Conservation (phyloP, 345 rosid genomes). For the Murraya koenigii region DNA sequence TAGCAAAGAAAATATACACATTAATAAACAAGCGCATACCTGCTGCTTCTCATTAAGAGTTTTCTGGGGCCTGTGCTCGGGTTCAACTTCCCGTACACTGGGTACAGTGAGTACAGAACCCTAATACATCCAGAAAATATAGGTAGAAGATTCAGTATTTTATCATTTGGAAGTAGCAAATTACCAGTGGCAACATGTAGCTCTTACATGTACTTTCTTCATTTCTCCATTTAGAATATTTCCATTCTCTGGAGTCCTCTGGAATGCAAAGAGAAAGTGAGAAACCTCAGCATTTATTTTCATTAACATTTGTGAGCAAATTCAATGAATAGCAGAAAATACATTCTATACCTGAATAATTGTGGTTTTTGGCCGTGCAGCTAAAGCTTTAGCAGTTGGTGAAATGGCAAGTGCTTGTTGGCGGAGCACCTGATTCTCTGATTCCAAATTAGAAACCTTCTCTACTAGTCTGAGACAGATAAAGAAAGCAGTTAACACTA, state of each 20-base stretch:
- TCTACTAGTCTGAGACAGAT: conserved; percentile 53
- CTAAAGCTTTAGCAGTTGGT: conserved; percentile 62
- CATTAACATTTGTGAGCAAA: neutral
- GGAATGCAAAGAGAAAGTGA: conserved; percentile 29
- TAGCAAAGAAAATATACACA: neutral
- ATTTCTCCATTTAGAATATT: conserved; percentile 62
- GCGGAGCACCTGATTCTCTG: conserved; percentile 90
- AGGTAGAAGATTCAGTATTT: conserved; percentile 11
- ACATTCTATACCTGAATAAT: conserved; percentile 60
- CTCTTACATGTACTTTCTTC: conserved; percentile 46
- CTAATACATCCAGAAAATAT: conserved; percentile 26
- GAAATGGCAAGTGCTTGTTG: conserved; percentile 83
- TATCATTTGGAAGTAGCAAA: neutral
- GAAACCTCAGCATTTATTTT: conserved; percentile 15
- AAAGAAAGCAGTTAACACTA: neutral
- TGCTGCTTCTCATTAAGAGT: conserved; percentile 94
- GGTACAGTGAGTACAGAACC: conserved; percentile 24
- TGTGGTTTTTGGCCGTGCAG: conserved; percentile 57
- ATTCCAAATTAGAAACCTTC: conserved; percentile 78
- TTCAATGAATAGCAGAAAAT: neutral
- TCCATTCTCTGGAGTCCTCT: conserved; percentile 81
- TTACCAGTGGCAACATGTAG: conserved; percentile 8
- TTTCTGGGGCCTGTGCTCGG: conserved; percentile 80
- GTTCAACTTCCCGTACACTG: conserved; percentile 52
- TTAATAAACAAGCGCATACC: conserved; percentile 35